Evolutionary conservation across 306 rosid species (phyloP).

Genomic region (Malus sieversii): DNA sequence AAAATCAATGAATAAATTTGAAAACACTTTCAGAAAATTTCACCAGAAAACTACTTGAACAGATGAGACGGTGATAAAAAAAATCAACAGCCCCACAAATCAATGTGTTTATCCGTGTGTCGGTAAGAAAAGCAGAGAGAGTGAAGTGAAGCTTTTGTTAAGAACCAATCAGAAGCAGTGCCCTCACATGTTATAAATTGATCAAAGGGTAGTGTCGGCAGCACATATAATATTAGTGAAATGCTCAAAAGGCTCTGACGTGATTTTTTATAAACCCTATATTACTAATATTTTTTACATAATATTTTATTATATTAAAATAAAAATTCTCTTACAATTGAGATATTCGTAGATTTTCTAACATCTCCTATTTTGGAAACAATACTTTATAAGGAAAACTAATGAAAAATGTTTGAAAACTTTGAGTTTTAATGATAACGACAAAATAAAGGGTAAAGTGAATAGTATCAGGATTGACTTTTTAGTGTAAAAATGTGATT

Average conservation of each 20-base stretch:
- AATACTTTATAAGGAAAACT: too few relatives aligned
- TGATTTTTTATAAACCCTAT: too few relatives aligned
- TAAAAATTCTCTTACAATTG: too few relatives aligned
- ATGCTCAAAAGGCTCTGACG: too few relatives aligned
- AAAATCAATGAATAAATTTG: neutral
- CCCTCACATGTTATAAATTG: neutral
- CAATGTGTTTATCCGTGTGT: neutral
- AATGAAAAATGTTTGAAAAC: too few relatives aligned
- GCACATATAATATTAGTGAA: neutral
- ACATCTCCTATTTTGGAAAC: rapidly evolving
- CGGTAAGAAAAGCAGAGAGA: neutral
- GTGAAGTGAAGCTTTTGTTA: neutral
- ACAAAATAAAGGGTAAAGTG: too few relatives aligned
- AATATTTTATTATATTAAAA: too few relatives aligned
- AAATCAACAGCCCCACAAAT: neutral
- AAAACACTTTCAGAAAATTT: neutral
- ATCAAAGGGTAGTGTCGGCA: neutral
- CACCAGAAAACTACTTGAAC: neutral
- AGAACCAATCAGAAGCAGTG: slow-evolving; percentile 1
- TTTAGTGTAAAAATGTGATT: too few relatives aligned
- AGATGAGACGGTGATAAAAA: neutral
- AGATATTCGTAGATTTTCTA: rapidly evolving
- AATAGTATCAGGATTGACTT: too few relatives aligned
- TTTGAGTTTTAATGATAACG: too few relatives aligned
- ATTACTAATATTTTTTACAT: too few relatives aligned